Percentiles rank a stretch among this genome's conserved stretches.
These are phyloP conservation scores for Aspergillus ochraceus DNA, from an alignment of 2,329 filamentous ascomycete species.

Conservation along the genomic window DNA sequence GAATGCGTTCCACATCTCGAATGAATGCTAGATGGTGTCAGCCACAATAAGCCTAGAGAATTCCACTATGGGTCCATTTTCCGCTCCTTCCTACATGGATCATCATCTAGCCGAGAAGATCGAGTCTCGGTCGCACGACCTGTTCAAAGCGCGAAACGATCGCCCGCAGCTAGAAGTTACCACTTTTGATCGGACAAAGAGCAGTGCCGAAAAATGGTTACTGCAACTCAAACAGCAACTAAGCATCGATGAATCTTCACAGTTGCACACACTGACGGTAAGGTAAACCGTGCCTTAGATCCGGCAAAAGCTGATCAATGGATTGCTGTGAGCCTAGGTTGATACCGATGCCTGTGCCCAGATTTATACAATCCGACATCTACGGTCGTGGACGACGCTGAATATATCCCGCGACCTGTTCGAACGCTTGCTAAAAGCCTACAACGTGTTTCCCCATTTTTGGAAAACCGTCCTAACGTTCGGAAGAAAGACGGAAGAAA, in stretches of 20 bases:
- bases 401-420: slow-evolving; percentile 14
- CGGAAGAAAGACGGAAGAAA: slow-evolving; percentile 8
- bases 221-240: not conserved
- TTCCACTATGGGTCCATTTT: not conserved
- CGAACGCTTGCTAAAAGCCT: slow-evolving; percentile 1
- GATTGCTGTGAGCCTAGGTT: not conserved
- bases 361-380: slow-evolving; percentile 11
- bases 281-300: not conserved
- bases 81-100: not conserved
- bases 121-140: not conserved
- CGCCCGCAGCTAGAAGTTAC: slow-evolving; percentile 2
- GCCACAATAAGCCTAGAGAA: not conserved
- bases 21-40: not conserved
- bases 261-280: not conserved
- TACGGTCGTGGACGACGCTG: slow-evolving; percentile 13
- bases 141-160: slow-evolving; percentile 3
- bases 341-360: slow-evolving; percentile 1
- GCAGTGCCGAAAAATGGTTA: not conserved
- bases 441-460: slow-evolving; percentile 10
- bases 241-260: not conserved
- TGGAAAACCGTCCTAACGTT: slow-evolving; percentile 14
- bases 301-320: not conserved
- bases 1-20: not conserved
- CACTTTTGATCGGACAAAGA: not conserved
- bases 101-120: not conserved